These are phyloP conservation scores for Striga hermonthica DNA, from an alignment of 305 asterid genomes.

Conservation along the genomic window DNA sequence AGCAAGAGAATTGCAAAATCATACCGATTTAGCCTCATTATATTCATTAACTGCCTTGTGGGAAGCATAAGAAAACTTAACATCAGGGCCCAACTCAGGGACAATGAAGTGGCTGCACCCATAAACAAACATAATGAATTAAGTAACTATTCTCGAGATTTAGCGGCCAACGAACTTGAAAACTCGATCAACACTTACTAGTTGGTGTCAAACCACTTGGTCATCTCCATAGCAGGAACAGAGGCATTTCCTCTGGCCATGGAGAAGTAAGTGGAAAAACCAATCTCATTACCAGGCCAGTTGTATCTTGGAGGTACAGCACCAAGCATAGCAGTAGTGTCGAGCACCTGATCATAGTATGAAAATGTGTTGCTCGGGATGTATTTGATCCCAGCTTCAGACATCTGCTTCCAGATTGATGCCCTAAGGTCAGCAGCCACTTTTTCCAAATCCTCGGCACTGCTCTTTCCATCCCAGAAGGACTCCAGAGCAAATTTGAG, in stretches of 20 bases:
- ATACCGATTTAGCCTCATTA: constrained; percentile 86
- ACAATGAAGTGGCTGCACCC: constrained; percentile 78
- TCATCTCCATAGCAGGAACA: constrained; percentile 90
- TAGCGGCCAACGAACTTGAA: too few relatives aligned
- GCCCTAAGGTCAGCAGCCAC: constrained; percentile 68
- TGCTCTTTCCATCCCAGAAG: constrained; percentile 84
- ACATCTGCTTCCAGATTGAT: constrained; percentile 84
- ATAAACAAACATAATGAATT: constrained; percentile 17
- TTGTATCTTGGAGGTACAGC: constrained; percentile 78
- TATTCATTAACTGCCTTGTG: constrained; percentile 85
- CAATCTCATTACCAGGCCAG: constrained; percentile 86
- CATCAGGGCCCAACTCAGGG: constrained; percentile 91
- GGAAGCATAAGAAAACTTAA: constrained; percentile 71
- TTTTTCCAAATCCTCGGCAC: constrained; percentile 71
- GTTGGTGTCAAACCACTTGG: constrained; percentile 93
- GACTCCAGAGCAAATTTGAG: constrained; percentile 83
- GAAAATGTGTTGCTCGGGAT: constrained; percentile 86
- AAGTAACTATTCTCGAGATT: background rate
- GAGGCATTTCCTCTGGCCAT: constrained; percentile 91
- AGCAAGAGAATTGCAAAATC: constrained; percentile 25
- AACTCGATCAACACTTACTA: constrained; percentile 51
- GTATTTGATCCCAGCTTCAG: constrained; percentile 64
- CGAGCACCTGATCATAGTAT: constrained; percentile 74
- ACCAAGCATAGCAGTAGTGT: constrained; percentile 75
- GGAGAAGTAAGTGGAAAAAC: constrained; percentile 65